These are phyloP conservation scores for Luffa acutangula DNA, from an alignment of 306 rosid species.

Conservation along the genomic window DNA sequence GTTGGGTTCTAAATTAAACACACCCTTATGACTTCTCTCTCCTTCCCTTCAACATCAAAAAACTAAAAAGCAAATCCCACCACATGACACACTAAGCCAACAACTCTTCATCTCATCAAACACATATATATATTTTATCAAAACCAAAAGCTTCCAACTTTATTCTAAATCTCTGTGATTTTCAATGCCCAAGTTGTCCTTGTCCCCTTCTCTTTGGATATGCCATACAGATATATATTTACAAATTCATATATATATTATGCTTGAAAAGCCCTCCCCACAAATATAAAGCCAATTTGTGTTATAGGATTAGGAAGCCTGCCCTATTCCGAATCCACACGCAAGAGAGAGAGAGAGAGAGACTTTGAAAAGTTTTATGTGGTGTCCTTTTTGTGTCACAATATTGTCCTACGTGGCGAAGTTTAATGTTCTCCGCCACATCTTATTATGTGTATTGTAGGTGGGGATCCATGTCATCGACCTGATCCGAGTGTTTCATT, in stretches of 20 bases:
- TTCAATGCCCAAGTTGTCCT: neutral
- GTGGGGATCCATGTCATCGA: slow-evolving; percentile 46
- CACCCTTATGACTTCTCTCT: neutral
- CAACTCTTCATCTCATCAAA: too few relatives aligned
- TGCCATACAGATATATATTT: neutral
- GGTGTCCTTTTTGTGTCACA: slow-evolving; percentile 16
- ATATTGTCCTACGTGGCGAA: neutral
- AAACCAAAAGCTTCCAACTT: neutral
- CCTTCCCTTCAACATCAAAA: neutral
- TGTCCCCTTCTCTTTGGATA: neutral
- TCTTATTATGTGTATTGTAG: slow-evolving; percentile 1
- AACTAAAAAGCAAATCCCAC: neutral
- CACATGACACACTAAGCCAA: neutral
- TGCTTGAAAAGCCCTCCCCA: neutral
- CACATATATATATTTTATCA: neutral
- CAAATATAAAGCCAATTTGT: slow-evolving; percentile 6
- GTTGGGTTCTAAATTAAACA: neutral
- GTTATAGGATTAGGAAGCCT: slow-evolving; percentile 6
- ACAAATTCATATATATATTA: neutral
- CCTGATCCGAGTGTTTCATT: slow-evolving; percentile 28
- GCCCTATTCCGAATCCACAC: slow-evolving; percentile 2
- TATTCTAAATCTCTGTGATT: neutral
- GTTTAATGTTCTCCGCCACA: neutral
- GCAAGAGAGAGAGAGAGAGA: neutral
- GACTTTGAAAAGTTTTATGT: slow-evolving; percentile 1